Evolutionary conservation across 2,329 filamentous ascomycete genomes (phyloP).

Genomic region (Knoxdaviesia proteae): DNA sequence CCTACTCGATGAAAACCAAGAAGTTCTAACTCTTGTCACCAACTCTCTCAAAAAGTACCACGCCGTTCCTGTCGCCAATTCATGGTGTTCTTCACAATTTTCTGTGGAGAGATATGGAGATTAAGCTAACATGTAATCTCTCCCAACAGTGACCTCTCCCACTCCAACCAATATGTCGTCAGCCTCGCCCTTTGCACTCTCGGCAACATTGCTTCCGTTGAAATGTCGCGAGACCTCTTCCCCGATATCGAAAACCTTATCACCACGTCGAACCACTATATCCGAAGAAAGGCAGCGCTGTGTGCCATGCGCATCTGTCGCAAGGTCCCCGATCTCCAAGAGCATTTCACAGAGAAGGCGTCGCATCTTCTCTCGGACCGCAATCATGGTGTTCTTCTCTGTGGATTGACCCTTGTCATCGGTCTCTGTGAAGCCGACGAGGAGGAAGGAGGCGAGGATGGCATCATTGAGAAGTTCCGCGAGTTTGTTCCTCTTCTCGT

Average conservation of each 20-base stretch:
- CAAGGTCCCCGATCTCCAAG: constrained; percentile 91
- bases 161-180: constrained; percentile 96
- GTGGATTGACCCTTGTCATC: constrained; percentile 73
- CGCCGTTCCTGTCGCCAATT: background rate
- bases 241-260: constrained; percentile 84
- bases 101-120: too few species aligned
- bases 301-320: constrained; percentile 98
- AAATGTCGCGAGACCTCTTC: constrained; percentile 96
- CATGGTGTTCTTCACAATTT: background rate
- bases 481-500: constrained; percentile 70
- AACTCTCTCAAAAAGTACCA: constrained; percentile 91
- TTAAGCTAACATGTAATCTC: constrained; percentile 4
- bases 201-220: constrained; percentile 90
- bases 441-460: constrained; percentile 73
- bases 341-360: constrained; percentile 92
- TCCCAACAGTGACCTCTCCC: constrained; percentile 59
- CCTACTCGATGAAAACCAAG: constrained; percentile 92
- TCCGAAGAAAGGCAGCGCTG: constrained; percentile 88
- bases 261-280: constrained; percentile 92
- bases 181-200: constrained; percentile 89
- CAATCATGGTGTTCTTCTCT: constrained; percentile 88
- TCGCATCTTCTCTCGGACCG: constrained; percentile 72
- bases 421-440: constrained; percentile 93
- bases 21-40: constrained; percentile 88
- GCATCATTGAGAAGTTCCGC: constrained; percentile 77